A percentile compares a stretch with the other conserved stretches of the same genome.
These are phyloP conservation scores for Clitoria ternatea DNA, from an alignment of 306 rosid genomes.

Conservation along the genomic window DNA sequence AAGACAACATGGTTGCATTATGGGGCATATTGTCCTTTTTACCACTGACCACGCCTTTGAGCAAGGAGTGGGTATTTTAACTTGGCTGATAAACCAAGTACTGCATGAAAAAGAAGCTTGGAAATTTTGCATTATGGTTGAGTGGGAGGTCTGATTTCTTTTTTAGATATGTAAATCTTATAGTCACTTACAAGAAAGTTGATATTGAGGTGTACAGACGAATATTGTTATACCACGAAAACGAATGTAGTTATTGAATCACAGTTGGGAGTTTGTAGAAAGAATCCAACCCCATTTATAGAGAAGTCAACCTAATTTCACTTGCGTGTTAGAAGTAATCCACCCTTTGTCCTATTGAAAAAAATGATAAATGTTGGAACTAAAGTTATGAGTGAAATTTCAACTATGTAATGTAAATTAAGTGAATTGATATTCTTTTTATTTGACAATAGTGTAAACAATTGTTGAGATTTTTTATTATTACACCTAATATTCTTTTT, in stretches of 20 bases:
- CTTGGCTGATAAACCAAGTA: slow-evolving; percentile 21
- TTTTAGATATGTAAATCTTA: slow-evolving; percentile 30
- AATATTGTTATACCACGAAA: slow-evolving; percentile 14
- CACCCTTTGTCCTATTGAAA: not conserved
- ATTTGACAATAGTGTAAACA: too few species aligned
- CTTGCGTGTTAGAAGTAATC: not conserved
- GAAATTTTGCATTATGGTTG: slow-evolving; percentile 30
- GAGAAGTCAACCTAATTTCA: not conserved
- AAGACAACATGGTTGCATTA: not conserved
- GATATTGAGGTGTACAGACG: slow-evolving; percentile 34
- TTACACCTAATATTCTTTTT: too few species aligned
- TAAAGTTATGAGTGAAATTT: not conserved
- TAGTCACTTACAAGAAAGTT: not conserved
- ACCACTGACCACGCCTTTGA: slow-evolving; percentile 9
- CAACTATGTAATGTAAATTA: not conserved
- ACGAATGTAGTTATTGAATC: slow-evolving; percentile 20
- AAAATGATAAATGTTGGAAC: not conserved
- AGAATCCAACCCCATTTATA: not conserved
- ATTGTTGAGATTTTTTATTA: too few species aligned
- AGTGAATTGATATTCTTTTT: not conserved
- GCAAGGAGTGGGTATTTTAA: slow-evolving; percentile 22
- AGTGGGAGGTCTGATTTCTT: slow-evolving; percentile 8
- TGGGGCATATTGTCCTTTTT: not conserved
- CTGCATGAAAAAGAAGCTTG: slow-evolving; percentile 26
- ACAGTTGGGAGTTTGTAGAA: not conserved